Conservation (phyloP, 179 eudicot species). For the Heliamphora pulchella region DNA sequence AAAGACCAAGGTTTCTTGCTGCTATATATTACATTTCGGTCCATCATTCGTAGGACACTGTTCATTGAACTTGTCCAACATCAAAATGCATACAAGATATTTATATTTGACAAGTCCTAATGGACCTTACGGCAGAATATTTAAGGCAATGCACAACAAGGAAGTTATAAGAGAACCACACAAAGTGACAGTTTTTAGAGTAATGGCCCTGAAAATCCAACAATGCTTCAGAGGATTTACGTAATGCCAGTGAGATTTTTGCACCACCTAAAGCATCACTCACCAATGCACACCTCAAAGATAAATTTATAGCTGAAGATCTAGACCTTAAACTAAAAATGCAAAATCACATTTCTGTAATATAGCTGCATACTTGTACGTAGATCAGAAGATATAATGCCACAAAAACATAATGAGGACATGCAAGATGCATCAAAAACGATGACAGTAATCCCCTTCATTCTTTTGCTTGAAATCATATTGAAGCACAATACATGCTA, state of each 20-base stretch:
- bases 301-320: not conserved
- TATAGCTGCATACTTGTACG: not conserved
- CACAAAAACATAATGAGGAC: not conserved
- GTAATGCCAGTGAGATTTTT: not conserved
- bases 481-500: not conserved
- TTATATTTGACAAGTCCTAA: not conserved
- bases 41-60: no score
- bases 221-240: not conserved
- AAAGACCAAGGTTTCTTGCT: no score
- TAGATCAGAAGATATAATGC: constrained; percentile 5
- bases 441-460: not conserved
- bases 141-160: not conserved
- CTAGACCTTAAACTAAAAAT: not conserved
- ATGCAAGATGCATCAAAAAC: constrained; percentile 2
- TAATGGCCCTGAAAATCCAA: not conserved
- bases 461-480: no score
- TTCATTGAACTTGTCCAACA: not conserved
- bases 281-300: constrained; percentile 6
- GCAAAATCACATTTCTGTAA: not conserved
- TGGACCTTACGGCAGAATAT: not conserved
- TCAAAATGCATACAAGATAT: not conserved
- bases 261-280: not conserved
- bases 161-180: not conserved
- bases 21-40: no score
- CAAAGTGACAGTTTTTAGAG: not conserved